Base-by-base conservation (phyloP, 192 early-diverging fungal genomes). In the Gamsiella multidivaricata region DNA sequence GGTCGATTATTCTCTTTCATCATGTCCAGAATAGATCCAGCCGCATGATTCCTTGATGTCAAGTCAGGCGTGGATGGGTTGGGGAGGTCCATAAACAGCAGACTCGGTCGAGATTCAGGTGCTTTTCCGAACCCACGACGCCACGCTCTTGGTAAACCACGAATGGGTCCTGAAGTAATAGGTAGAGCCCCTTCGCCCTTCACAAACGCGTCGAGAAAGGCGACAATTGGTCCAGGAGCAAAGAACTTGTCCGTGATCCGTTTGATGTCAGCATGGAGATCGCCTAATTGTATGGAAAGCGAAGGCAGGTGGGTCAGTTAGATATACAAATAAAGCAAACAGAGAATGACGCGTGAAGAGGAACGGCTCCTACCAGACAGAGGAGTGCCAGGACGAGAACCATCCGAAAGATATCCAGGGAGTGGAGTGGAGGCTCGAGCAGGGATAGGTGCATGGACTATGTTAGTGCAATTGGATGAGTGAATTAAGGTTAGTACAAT, bases 261-360 rank as follows among this genome's bases (percentile, higher is more conserved):
- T 56, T 56, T 56, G 34, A 56, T 56, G n/a, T 56, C n/a, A 3
- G 54, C 12, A 56, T 39, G 56, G 56, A 58, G 56, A 2, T 58
- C 56, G 23, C 39, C 56, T 58, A 41, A 14, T n/a, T 56, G 54
- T 23, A n/a, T 56, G 33, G 37, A n/a, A 56, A n/a, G 10, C 42
- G 23, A 23, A 41, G 5, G 23, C 0, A 29, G 34, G 7, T 29
- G 31, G 6, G 5, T 8, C 17, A 34, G 23, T 51, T 46, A 42
- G 39, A 58, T 5, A 42, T 4, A 42, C 25, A n/a, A 61, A 49
- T 15, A n/a, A 34, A 2, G 23, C 11, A 23, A 49, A 31, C 8
- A 49, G 20, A 62, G 26, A 31, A 32, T 10, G 52, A 47, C 6
- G 33, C 18, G 17, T 33, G 26, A 8, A 32, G 3, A 18, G 20